These are phyloP conservation scores for Asterochloris sp. DNA, from an alignment of 139 green algal species.

Conservation along the genomic window DNA sequence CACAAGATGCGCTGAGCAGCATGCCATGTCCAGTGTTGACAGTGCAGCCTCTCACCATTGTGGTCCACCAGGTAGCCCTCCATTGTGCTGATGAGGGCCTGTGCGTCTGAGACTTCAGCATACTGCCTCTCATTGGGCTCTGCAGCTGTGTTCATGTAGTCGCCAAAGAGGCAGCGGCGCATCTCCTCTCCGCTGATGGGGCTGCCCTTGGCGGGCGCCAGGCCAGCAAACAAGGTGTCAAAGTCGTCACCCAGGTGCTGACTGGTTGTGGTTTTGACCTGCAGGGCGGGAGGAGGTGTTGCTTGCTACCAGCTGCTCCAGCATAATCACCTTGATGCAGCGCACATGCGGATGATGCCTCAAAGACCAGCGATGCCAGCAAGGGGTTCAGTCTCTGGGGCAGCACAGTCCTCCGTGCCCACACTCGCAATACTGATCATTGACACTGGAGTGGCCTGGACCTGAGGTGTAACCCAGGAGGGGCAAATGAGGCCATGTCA, in stretches of 20 bases:
- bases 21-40: not conserved
- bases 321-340: not conserved
- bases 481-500: not conserved
- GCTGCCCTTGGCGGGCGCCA: constrained; percentile 7
- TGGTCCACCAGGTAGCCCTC: constrained; percentile 67
- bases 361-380: no score
- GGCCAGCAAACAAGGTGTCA: constrained; percentile 34
- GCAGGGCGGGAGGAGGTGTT: not conserved
- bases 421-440: no score
- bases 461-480: not conserved
- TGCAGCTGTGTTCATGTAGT: constrained; percentile 54
- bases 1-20: not conserved
- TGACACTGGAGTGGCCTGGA: not conserved
- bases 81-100: constrained; percentile 44
- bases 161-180: constrained; percentile 73
- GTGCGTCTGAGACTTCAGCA: constrained; percentile 38
- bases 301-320: not conserved
- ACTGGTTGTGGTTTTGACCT: constrained; percentile 19
- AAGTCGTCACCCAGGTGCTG: constrained; percentile 30
- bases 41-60: constrained; percentile 40
- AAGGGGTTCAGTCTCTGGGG: no score
- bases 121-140: constrained; percentile 49
- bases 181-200: constrained; percentile 42
- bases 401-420: no score
- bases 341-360: no score